Evolutionary conservation across 2,329 filamentous ascomycete genomes (phyloP), one percentile per base, ranked within the genome.

Genomic region (Cryphonectria carpinicola): DNA sequence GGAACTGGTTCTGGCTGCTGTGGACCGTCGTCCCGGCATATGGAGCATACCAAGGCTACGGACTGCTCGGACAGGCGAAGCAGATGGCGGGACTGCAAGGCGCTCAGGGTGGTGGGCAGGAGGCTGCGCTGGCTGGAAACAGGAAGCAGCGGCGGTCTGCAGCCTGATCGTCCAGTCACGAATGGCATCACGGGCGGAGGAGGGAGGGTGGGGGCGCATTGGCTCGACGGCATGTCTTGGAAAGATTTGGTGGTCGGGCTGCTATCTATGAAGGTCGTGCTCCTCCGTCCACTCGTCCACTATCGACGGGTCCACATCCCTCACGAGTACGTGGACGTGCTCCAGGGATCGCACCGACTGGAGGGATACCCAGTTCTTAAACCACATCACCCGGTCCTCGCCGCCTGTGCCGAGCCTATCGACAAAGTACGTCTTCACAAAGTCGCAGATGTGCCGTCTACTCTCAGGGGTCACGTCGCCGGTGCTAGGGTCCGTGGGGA

Each of bases 341-440:
- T 97, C 95, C 63, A 98, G 84, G 3, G 92, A 88, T 76, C 95
- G 89, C 58, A 98, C 92, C 76, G 93, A 97, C 84, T 98, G 97
- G 78, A 98, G 82, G 37, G 90, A 89, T 71, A 89, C 90, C 94
- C 94, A 97, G 76, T 98, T 98, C 86, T 95, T 97, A 82, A 98
- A 98, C 94, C 94, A 98, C 72, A 94, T 79, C 61, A 91, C 88
- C 65, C 81, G 83, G 7, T 84, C 81, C 70, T 82, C 80, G n/a
- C 85, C 86, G 4, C 80, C 82, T 0, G 80, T 79, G 0, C 85
- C 86, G 17, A 93, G 81, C 41, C 80, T 81, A n/a, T 86, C 83
- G 46, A 87, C 82, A 78, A 98, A 98, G 22, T 86, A 91, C 73
- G 83, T 85, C 74, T 88, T 81, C 43, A 97, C 90, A 78, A 93